phyloP scores from a whole-genome alignment of 1,284 basidiomycete species.

The Cutaneotrichosporon spelunceum region DNA sequence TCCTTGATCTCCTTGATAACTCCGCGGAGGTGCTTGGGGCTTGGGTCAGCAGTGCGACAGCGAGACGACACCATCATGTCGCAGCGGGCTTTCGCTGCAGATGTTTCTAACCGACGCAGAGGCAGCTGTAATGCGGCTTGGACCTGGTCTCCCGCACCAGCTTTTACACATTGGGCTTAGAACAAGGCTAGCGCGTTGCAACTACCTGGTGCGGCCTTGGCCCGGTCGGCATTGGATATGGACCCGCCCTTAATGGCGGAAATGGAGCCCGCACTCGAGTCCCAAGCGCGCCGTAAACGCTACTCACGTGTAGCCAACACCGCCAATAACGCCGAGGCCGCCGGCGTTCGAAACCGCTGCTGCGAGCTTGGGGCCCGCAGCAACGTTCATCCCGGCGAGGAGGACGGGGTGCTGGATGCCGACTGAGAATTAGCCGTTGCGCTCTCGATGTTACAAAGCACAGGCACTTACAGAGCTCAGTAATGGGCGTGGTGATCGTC shows the following conservation, averaged over 20 bases:
- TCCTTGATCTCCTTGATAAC: conserved; percentile 72
- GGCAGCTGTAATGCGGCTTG: no score
- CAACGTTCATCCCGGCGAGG: conserved; percentile 79
- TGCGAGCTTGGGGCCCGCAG: conserved; percentile 76
- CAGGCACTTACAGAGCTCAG: conserved; percentile 59
- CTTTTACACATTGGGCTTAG: no score
- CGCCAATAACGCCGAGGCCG: conserved; percentile 82
- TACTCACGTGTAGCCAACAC: conserved; percentile 69
- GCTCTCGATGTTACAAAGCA: background rate
- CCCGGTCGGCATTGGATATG: no score
- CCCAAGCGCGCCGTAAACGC: no score
- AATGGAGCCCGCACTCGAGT: background rate
- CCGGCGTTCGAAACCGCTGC: conserved; percentile 74
- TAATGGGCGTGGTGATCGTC: conserved; percentile 63
- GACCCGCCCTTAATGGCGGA: background rate
- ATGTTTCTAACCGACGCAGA: no score
- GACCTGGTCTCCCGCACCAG: no score
- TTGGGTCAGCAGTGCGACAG: conserved; percentile 16
- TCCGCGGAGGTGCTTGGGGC: conserved; percentile 48
- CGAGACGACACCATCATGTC: background rate
- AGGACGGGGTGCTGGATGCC: conserved; percentile 81
- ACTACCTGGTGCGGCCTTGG: no score
- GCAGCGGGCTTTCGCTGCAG: no score
- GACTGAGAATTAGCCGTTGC: conserved; percentile 47
- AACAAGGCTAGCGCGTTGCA: no score